These are phyloP conservation scores for Tremella mesenterica DNA, from an alignment of 768 basidiomycete genomes.

Conservation along the genomic window DNA sequence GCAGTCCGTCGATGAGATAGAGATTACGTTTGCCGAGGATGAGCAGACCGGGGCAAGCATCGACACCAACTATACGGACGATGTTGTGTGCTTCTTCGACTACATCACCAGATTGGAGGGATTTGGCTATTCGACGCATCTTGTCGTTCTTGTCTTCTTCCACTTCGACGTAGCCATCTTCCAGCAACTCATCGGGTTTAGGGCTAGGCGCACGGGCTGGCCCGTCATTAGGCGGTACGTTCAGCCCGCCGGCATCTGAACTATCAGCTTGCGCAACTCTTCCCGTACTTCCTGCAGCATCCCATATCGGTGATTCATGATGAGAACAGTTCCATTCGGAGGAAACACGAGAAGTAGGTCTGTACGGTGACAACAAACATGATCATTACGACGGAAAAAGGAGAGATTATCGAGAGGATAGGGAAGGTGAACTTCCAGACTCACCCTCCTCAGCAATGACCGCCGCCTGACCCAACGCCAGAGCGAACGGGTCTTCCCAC, in stretches of 20 bases:
- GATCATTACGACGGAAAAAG: too few species aligned
- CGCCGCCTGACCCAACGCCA: slow-evolving; percentile 32
- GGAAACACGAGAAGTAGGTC: too few species aligned
- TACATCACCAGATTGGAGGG: slow-evolving; percentile 78
- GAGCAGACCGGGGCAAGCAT: slow-evolving; percentile 80
- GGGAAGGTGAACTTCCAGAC: too few species aligned
- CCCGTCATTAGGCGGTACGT: too few species aligned
- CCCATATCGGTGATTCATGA: too few species aligned
- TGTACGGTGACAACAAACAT: too few species aligned
- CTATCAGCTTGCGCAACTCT: too few species aligned
- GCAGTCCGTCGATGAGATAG: slow-evolving; percentile 83
- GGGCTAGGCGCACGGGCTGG: background rate
- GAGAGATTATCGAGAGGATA: too few species aligned
- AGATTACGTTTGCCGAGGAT: slow-evolving; percentile 77
- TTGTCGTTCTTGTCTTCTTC: slow-evolving; percentile 61
- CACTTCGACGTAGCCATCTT: slow-evolving; percentile 55
- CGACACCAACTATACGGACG: slow-evolving; percentile 78
- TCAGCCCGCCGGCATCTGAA: too few species aligned
- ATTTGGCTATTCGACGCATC: slow-evolving; percentile 73
- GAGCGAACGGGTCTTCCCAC: slow-evolving; percentile 43
- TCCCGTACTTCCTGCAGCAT: too few species aligned
- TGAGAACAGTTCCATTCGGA: too few species aligned
- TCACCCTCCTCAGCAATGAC: slow-evolving; percentile 29
- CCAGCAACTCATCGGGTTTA: background rate
- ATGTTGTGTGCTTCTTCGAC: slow-evolving; percentile 70